Percentiles rank a stretch among this genome's conserved stretches.
phyloP scores from a whole-genome alignment of 345 rosid species.

The Salix viminalis region DNA sequence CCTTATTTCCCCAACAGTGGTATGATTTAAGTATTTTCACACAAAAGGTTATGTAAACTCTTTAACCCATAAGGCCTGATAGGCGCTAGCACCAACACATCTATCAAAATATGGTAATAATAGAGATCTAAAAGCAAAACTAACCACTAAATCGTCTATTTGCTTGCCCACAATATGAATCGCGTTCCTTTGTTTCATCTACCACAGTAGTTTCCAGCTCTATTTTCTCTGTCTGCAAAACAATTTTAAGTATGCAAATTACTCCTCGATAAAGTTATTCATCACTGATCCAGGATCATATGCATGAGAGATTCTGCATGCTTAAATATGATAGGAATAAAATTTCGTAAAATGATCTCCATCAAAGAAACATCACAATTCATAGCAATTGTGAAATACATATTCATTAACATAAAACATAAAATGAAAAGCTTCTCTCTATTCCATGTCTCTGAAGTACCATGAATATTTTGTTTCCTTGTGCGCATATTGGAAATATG shows the following conservation, averaged over 20 bases:
- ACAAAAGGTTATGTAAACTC: neutral
- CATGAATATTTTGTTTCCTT: neutral
- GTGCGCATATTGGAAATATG: neutral
- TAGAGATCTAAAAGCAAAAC: conserved; percentile 29
- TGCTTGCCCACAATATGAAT: conserved; percentile 81
- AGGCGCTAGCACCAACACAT: neutral
- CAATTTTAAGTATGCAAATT: conserved; percentile 1
- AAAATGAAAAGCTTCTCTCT: neutral
- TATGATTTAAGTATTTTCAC: neutral
- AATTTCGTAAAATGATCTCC: neutral
- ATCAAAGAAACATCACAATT: conserved; percentile 2
- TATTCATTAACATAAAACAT: neutral
- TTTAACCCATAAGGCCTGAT: neutral
- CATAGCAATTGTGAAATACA: too few species aligned
- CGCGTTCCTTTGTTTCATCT: conserved; percentile 93
- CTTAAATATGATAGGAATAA: neutral
- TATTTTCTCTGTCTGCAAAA: conserved; percentile 84
- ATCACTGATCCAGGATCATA: neutral
- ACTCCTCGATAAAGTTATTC: neutral
- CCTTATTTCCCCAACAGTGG: neutral
- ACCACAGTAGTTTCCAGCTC: conserved; percentile 97
- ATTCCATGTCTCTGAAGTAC: neutral
- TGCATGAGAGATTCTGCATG: neutral
- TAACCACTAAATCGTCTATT: conserved; percentile 87
- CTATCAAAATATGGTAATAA: neutral